Base-by-base conservation (phyloP, 2,329 filamentous ascomycete species). In the Aspergillus persii region DNA sequence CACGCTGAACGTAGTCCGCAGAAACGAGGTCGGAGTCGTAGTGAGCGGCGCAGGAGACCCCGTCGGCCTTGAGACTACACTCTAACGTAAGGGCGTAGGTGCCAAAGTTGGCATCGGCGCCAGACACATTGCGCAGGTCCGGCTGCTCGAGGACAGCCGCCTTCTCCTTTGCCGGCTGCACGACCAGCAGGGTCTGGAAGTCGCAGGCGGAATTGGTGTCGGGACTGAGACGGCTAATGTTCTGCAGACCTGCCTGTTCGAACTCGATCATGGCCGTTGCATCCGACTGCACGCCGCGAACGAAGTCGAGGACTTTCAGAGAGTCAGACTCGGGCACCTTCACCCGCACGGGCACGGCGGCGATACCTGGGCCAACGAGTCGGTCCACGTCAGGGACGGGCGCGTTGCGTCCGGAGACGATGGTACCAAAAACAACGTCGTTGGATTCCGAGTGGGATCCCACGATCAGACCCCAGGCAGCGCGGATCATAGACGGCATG, bases 11-110 rank as follows among this genome's bases (percentile, higher is more conserved):
- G 27, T 57, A 49, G 1, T 48, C 51, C 2, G 36, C 36, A 2
- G 50, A 29, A 23, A 63, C 39, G 26, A 63, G 51, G 7, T 48
- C 57, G 3, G 56, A 59, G 53, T 63, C 61, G 47, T 59, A 63
- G 48, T 61, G 59, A 9, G 57, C 59, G 31, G 44, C 51, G 33
- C 52, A 55, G 8, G 12, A 15, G 8, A 61, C 50, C 1, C 56
- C 56, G 11, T 59, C 33, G 7, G 50, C 8, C 31, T 53, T 50
- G 33, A 63, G 33, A 8, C 31, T 53, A 26, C 61, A 61, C 39
- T 61, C 59, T 9, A 63, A 49, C 8, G 59, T 60, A 8, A 63
- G 44, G 15, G 59, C 51, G 29, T 63, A 60, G 9, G 59, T 60
- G 9, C 53, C 59, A 18, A 63, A 61, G 50, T 61, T 61, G 7